Percentiles rank a stretch among this genome's conserved stretches.
phyloP scores from a whole-genome alignment of 2,329 filamentous ascomycete genomes.

The Stachybotrys elegans region DNA sequence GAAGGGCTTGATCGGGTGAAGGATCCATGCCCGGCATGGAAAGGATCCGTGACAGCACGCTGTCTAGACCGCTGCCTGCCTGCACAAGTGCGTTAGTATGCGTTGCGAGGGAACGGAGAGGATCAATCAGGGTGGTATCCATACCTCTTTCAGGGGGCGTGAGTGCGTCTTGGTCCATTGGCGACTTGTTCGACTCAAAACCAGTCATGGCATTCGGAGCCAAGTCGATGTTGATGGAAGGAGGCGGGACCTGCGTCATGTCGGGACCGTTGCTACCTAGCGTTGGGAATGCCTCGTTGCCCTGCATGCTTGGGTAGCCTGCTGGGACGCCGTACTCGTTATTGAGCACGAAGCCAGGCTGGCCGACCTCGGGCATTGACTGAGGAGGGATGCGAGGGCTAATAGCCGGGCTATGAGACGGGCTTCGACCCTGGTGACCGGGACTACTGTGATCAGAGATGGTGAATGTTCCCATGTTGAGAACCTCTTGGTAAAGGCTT shows the following conservation, averaged over 20 bases:
- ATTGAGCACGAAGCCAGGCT: conserved; percentile 38
- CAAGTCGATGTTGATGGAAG: conserved; percentile 90
- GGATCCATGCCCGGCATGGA: conserved; percentile 40
- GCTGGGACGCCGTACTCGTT: conserved; percentile 30
- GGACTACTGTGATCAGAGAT: conserved; percentile 69
- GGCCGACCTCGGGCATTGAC: conserved; percentile 46
- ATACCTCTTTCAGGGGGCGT: conserved; percentile 72
- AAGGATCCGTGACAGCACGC: conserved; percentile 56
- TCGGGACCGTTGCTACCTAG: conserved; percentile 48
- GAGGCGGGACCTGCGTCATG: conserved; percentile 78
- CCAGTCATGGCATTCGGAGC: conserved; percentile 56
- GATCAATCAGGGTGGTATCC: conserved; percentile 5
- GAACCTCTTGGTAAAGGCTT: conserved; percentile 69
- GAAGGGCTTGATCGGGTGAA: conserved; percentile 34
- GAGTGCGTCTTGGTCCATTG: conserved; percentile 71
- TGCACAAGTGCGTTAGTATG: conserved; percentile 14
- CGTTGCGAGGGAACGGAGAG: neutral
- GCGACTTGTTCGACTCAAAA: conserved; percentile 50
- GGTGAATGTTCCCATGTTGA: conserved; percentile 75
- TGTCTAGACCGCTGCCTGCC: conserved; percentile 45
- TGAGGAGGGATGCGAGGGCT: conserved; percentile 57
- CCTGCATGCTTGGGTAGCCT: conserved; percentile 31
- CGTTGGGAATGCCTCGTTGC: conserved; percentile 47
- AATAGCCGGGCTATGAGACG: conserved; percentile 68
- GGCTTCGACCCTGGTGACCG: conserved; percentile 67